These are phyloP conservation scores for Debaryomyces subglobosus DNA, from an alignment of 1,139 yeast genomes.

Conservation along the genomic window DNA sequence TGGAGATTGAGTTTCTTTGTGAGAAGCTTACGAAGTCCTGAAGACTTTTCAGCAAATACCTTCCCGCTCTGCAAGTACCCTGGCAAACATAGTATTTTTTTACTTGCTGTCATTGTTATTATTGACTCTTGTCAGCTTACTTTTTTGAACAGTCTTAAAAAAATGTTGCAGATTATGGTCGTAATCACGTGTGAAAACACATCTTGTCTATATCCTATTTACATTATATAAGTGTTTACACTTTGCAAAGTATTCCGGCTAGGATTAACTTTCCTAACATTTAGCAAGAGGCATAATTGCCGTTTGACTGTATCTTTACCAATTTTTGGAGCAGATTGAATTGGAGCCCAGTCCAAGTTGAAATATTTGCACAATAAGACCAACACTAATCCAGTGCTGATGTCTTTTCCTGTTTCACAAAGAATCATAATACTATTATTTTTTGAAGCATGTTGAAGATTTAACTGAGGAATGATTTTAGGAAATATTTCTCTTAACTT, in stretches of 20 bases:
- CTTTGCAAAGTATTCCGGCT: slow-evolving; percentile 77
- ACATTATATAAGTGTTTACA: slow-evolving; percentile 50
- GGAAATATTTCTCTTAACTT: slow-evolving; percentile 50
- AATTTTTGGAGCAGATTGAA: slow-evolving; percentile 22
- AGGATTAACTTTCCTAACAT: slow-evolving; percentile 60
- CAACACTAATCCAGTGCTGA: slow-evolving; percentile 63
- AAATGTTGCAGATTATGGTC: background rate
- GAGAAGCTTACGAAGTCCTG: slow-evolving; percentile 74
- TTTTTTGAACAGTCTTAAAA: background rate
- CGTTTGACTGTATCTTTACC: slow-evolving; percentile 58
- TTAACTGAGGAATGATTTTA: slow-evolving; percentile 27
- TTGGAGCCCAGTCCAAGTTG: slow-evolving; percentile 41
- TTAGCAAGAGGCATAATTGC: slow-evolving; percentile 55
- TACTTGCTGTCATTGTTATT: slow-evolving; percentile 7
- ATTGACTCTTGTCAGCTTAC: background rate
- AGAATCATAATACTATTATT: slow-evolving; percentile 38
- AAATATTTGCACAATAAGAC: slow-evolving; percentile 52
- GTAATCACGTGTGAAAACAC: background rate
- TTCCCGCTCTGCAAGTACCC: slow-evolving; percentile 68
- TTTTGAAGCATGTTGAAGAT: slow-evolving; percentile 14
- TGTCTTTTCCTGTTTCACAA: slow-evolving; percentile 69
- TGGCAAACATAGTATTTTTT: slow-evolving; percentile 39
- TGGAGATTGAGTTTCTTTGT: slow-evolving; percentile 56
- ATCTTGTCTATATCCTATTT: background rate
- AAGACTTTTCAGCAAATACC: slow-evolving; percentile 74